phyloP scores from a whole-genome alignment of 768 basidiomycete species.

The Lyophyllum decastes region DNA sequence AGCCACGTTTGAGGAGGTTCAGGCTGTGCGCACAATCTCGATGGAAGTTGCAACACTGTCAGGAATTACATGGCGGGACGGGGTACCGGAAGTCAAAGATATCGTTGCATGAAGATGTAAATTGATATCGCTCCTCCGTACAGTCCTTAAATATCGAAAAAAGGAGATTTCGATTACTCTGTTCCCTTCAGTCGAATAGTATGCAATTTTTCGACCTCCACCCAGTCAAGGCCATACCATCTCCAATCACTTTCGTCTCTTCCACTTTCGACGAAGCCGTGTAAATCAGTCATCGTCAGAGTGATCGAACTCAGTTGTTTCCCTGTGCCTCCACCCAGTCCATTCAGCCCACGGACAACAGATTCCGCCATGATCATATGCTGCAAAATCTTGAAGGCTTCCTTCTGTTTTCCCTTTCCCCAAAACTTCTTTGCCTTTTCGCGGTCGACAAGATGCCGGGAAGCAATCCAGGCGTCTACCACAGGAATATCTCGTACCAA shows the following conservation, averaged over 20 bases:
- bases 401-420: slow-evolving; percentile 19
- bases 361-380: slow-evolving; percentile 18
- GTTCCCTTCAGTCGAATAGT: slow-evolving; percentile 1
- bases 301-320: slow-evolving; percentile 1
- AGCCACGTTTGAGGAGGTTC: slow-evolving; percentile 51
- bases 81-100: slow-evolving; percentile 48
- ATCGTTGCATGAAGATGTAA: neutral
- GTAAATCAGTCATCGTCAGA: slow-evolving; percentile 15
- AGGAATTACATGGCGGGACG: slow-evolving; percentile 54
- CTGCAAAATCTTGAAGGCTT: slow-evolving; percentile 23
- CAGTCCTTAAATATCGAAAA: neutral
- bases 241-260: slow-evolving; percentile 12
- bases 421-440: slow-evolving; percentile 26
- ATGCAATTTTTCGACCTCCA: slow-evolving; percentile 10
- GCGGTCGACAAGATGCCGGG: slow-evolving; percentile 12
- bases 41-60: slow-evolving; percentile 48
- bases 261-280: slow-evolving; percentile 10
- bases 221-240: slow-evolving; percentile 20
- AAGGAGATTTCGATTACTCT: neutral
- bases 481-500: slow-evolving; percentile 7
- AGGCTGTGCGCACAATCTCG: slow-evolving; percentile 55
- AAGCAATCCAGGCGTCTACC: slow-evolving; percentile 14
- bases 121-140: neutral
- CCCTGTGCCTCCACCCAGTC: slow-evolving; percentile 4
- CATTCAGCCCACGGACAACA: slow-evolving; percentile 14